Evolutionary conservation across 2,329 filamentous ascomycete genomes (phyloP), one percentile per base, ranked within the genome.

Genomic region (Aspergillus tubingensis): DNA sequence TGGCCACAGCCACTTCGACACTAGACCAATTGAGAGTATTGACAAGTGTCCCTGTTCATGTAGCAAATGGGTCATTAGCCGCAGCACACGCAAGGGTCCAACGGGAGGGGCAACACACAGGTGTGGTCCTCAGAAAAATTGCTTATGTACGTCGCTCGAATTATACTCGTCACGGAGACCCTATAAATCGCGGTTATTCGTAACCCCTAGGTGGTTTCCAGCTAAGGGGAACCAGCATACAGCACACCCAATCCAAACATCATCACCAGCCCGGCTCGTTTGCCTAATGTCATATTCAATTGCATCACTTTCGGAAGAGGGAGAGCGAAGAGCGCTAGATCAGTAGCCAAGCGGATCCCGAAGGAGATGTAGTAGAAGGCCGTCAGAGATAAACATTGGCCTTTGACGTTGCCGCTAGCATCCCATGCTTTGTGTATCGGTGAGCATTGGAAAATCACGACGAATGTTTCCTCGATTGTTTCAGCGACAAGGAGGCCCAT

Each of bases 401-500:
- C 63, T 11, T 53, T 8, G 8, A 58, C 54, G 8, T 10, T 32
- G 17, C n/a, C 39, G 3, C 25, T 57, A 8, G 57, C 32, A 49
- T 64, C 54, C 56, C 62, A 60, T 11, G 59, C 54, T 23, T 65
- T 65, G 15, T 56, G 51, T 23, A 65, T 39, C 3, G 63, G 63
- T 4, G 50, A 58, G 48, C 63, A 65, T 47, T 65, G 63, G 43
- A 65, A 65, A 10, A 65, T 55, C 82, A 85, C 11, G 89, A 93
- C 69, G 86, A 89, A 39, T 88, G 89, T n/a, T 88, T 92, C 1
- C 84, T 91, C 4, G 88, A 90, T 71, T 84, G 86, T 0, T 88
- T 88, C 71, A 81, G 85, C 1, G 83, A 89, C 68, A 81, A 89
- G 30, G 5, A 68, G 52, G 17, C 23, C 55, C 6, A 62, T 43